These are phyloP conservation scores for Scortechinia acanthostroma DNA, from an alignment of 2,329 filamentous ascomycete genomes.

Conservation along the genomic window DNA sequence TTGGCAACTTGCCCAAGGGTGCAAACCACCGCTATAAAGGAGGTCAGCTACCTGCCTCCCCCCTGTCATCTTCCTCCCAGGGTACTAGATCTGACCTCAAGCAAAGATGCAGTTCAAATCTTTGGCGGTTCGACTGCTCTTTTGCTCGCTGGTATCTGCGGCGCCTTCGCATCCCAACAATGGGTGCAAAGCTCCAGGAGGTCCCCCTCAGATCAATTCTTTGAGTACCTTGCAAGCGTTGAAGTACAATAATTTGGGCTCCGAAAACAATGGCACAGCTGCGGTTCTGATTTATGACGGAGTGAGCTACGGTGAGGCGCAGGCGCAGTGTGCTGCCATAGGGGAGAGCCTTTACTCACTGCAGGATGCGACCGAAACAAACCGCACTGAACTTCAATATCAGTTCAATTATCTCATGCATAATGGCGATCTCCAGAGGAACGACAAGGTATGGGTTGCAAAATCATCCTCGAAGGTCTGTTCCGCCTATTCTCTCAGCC, in stretches of 20 bases:
- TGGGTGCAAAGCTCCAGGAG: too few relatives aligned
- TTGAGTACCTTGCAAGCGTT: neutral
- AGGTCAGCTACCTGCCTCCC: too few relatives aligned
- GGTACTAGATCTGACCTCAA: too few relatives aligned
- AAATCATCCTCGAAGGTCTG: neutral
- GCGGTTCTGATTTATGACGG: neutral
- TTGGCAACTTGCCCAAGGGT: too few relatives aligned
- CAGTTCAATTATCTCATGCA: neutral
- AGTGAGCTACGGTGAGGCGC: neutral
- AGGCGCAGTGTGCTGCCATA: neutral
- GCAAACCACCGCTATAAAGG: too few relatives aligned
- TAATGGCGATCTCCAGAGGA: neutral
- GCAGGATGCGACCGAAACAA: neutral
- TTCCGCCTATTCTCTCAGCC: neutral
- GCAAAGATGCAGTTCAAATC: too few relatives aligned
- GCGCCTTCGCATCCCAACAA: too few relatives aligned
- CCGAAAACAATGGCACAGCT: neutral
- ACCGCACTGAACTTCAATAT: neutral
- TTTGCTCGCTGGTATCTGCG: too few relatives aligned
- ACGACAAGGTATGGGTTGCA: neutral
- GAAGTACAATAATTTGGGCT: neutral
- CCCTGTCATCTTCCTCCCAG: too few relatives aligned
- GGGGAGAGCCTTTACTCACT: neutral
- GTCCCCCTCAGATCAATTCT: too few relatives aligned
- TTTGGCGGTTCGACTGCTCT: too few relatives aligned